phyloP scores from a whole-genome alignment of 2,329 filamentous ascomycete species.

The Pseudocercospora vitis region DNA sequence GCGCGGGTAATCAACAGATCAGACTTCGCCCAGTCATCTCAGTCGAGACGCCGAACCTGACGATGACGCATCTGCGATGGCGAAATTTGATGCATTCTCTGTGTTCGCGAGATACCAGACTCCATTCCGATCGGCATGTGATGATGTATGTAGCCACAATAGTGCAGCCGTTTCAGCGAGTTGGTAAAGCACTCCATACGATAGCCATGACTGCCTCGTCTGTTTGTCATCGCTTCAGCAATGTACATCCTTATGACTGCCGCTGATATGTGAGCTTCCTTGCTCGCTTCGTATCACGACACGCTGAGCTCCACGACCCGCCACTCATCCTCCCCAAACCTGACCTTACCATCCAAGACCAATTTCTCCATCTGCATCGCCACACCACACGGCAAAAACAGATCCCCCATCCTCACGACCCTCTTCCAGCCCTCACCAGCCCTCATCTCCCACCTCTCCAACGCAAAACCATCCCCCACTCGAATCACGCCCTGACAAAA shows the following conservation, averaged over 20 bases:
- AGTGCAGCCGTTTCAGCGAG: not conserved
- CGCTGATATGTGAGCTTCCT: not conserved
- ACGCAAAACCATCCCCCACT: conserved; percentile 44
- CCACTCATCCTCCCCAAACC: conserved; percentile 41
- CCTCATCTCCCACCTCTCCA: conserved; percentile 58
- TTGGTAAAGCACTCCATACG: no score
- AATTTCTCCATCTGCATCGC: conserved; percentile 38
- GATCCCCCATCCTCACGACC: conserved; percentile 40
- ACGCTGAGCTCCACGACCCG: conserved; percentile 39
- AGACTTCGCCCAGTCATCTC: not conserved
- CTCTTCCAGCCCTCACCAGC: conserved; percentile 39
- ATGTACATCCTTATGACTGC: not conserved
- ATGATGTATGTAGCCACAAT: no score
- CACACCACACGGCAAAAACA: conserved; percentile 44
- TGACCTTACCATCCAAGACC: conserved; percentile 35
- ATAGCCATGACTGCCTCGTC: no score
- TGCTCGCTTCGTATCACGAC: no score
- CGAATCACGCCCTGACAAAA: conserved; percentile 59
- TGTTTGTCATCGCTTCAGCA: not conserved
- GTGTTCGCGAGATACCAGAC: not conserved
- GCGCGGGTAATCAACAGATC: not conserved
- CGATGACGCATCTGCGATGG: conserved; percentile 13
- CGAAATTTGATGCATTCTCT: conserved; percentile 9
- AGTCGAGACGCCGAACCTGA: conserved; percentile 9
- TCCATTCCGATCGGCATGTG: no score